Evolutionary conservation across 345 rosid genomes (phyloP), one percentile per base, ranked within the genome.

Genomic region (Viola odorata): DNA sequence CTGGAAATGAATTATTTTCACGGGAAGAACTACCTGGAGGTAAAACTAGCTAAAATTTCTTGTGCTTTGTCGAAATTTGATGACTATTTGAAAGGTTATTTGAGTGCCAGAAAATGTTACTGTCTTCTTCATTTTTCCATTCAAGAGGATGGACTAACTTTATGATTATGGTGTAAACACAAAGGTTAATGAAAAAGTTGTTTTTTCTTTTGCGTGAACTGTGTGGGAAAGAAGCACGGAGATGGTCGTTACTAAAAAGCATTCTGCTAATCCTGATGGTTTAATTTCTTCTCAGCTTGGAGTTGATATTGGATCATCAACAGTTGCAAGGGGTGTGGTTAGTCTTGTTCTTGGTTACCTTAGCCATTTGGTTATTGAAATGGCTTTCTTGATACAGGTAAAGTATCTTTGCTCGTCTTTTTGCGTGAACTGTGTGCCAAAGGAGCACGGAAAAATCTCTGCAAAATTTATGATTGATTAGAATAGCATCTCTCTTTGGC

Each of bases 281-380:
- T 45, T 16, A 44, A 2, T 57, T 5, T 58, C 5, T 7, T 60
- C 74, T 60, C 96, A 91, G 98, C 87, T 91, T 60, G 98, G 95
- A 41, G 81, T 91, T 9, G 96, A 91, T 70, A 84, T 91, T 55
- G 98, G 96, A 36, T 89, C 98, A 41, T 91, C 96, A 23, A 89
- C 98, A 3, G 89, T 91, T 58, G 98, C 98, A 42, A 82, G 98
- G 69, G 98, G 98, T 41, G 98, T 91, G 67, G 95, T 89, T 50
- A 87, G 86, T 77, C 90, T 91, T 72, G 96, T 91, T 69, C 96
- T 91, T 14, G 98, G 96, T 54, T 91, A 89, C 82, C 96, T 91
- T 66, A 87, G 83, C 81, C 89, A 89, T 70, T 81, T 89, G 75
- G 94, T 91, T 39, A 85, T 91, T 4, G 98, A 91, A 77, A 89